Conservation (phyloP, 2,329 filamentous ascomycete species). For the Paraphoma chrysanthemicola region DNA sequence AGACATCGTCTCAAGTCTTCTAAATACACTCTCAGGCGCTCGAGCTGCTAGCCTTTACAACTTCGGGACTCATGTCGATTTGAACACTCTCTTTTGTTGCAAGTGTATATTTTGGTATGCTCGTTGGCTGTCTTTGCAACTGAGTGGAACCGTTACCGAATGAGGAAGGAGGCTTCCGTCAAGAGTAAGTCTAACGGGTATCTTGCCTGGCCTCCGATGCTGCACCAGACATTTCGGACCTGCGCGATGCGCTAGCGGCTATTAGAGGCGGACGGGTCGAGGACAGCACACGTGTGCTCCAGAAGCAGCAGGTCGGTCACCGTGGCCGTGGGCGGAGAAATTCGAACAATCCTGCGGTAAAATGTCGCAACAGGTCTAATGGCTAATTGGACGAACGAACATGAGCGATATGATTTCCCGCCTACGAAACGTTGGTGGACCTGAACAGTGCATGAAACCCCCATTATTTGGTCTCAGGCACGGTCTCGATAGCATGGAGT, state of each 20-base stretch:
- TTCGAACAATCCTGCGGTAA: constrained; percentile 18
- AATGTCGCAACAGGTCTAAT: constrained; percentile 3
- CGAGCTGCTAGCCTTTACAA: no score
- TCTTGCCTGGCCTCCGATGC: not conserved
- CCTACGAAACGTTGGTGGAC: constrained; percentile 1
- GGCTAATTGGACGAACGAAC: constrained; percentile 10
- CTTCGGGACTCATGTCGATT: no score
- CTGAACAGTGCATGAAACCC: constrained; percentile 3
- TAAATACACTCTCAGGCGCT: no score
- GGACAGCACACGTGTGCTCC: constrained; percentile 9
- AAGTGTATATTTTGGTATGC: not conserved
- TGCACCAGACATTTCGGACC: not conserved
- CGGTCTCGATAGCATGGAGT: constrained; percentile 7
- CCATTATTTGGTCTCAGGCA: constrained; percentile 13
- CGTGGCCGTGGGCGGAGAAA: constrained; percentile 12
- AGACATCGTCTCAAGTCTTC: no score
- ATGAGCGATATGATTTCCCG: not conserved
- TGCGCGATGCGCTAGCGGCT: constrained; percentile 4
- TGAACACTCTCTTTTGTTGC: not conserved
- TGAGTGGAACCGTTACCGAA: constrained; percentile 6
- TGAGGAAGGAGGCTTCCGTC: constrained; percentile 5
- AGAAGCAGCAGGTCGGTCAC: constrained; percentile 23
- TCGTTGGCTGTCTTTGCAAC: not conserved
- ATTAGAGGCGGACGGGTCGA: not conserved
- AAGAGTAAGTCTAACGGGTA: not conserved